phyloP scores from a whole-genome alignment of 208 protist species.

The Naegleria lovaniensis region DNA sequence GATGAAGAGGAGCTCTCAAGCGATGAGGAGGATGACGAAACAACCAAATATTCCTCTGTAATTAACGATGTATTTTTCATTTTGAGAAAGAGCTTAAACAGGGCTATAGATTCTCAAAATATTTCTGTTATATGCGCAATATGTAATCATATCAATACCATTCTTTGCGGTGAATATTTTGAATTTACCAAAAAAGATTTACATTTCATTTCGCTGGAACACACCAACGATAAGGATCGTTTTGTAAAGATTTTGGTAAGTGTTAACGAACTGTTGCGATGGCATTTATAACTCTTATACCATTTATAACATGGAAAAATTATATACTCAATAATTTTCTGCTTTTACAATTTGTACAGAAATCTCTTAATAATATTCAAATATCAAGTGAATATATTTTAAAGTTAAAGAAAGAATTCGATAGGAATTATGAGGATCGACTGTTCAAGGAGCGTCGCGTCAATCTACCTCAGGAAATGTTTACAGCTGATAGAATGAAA shows the following conservation, averaged over 20 bases:
- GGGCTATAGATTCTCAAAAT: background rate
- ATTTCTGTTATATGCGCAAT: background rate
- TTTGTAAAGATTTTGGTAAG: background rate
- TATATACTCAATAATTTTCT: too few relatives aligned
- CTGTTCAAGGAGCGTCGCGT: background rate
- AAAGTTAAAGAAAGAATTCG: constrained; percentile 10
- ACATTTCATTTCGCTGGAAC: background rate
- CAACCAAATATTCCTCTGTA: background rate
- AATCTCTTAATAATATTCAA: background rate
- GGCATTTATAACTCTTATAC: too few relatives aligned
- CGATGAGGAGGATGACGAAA: background rate
- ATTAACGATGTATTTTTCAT: constrained; percentile 20
- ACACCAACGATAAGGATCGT: background rate
- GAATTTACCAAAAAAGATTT: background rate
- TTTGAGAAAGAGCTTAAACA: background rate
- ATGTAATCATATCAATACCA: background rate
- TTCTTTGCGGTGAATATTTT: background rate
- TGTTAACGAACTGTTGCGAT: background rate
- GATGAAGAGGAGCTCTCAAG: background rate
- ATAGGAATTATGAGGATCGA: background rate
- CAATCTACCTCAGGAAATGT: background rate
- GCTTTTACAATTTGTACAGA: background rate
- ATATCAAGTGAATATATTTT: background rate
- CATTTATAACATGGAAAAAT: too few relatives aligned
- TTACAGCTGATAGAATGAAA: background rate